Evolutionary conservation across 805 yeast genomes (phyloP), one percentile per base, ranked within the genome.

Genomic region (Trichomonascus vanleenenianus): DNA sequence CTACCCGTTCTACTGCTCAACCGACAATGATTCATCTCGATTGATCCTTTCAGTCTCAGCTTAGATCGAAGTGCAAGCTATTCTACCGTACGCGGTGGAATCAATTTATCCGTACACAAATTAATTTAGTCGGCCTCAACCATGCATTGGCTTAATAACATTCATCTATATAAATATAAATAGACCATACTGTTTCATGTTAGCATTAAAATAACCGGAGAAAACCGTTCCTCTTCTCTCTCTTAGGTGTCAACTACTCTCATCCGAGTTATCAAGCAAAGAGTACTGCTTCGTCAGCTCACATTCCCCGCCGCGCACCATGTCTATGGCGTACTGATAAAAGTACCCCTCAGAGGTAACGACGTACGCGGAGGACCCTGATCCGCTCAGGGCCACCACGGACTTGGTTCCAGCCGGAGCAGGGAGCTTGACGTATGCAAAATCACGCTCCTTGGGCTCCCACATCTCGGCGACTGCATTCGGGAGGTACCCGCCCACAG

Each of bases 241-340:
- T n/a, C n/a, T n/a, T 32, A 10, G 16, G 9, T 4, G 35, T 32
- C 6, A 32, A 6, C 16, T 32, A 10, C 6, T 32, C 20, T n/a
- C 38, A 20, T 34, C 12, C 38, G 19, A 34, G 38, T 10, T 16
- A n/a, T n/a, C 38, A 6, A 32, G 35, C 6, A 83, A 66, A 4
- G 82, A 73, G 57, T 79, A 82, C 57, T 86, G 95, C 50, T 81
- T 78, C 45, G 85, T 67, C 50, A 87, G 67, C 34, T 83, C 76
- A 64, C 97, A 91, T 59, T 89, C 96, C 2, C 98, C 98, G 1
- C 97, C 97, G 44, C 89, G 66, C 50, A 82, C 94, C 0, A 93
- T 81, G 50, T 87, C 93, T 39, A 91, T 66, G 2, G 82, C 82
- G 62, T 86, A 91, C 42, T 83, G 85, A 56, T 82, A 83, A 53